Base-by-base conservation (phyloP, 2,329 filamentous ascomycete genomes). In the Penicillium sp. region DNA sequence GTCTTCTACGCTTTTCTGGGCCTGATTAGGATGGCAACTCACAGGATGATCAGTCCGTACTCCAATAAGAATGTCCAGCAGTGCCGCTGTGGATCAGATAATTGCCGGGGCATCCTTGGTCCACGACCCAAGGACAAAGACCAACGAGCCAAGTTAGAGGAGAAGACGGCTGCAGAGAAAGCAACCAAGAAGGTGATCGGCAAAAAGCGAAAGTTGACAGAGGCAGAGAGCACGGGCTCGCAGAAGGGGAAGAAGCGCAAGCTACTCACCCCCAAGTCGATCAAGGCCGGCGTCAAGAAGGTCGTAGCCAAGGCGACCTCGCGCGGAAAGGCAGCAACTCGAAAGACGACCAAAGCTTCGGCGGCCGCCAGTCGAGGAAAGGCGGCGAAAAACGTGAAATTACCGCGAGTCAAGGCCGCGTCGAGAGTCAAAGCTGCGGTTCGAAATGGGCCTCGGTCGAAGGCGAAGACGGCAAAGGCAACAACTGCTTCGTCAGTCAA, bases 1-100 rank as follows among this genome's bases (percentile, higher is more conserved):
- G 52, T 37, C 5, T 17, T 38, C 15, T 28, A 31, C 34, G 14
- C 12, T 15, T 11, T 1, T 7, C 22, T 8, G 7, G 5, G 8
- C 6, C 38, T 20, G n/a, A 10, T 20, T 43, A 7, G 10, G 43
- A n/a, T 12, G 12, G 4, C 28, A 58, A 55, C 58, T 72, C 47
- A 70, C 53, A 20, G 41, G 14, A 47, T 38, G 8, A 31, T 22
- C 43, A 83, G 81, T 62, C 83, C 82, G 10, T 86, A 83, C 70
- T 87, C 84, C 11, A 80, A 81, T 63, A 86, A 86, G 69, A 88
- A 87, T 64, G 84, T 87, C 38, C 86, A 89, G 70, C 73, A 82
- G 63, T 90, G 87, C 69, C 83, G 83, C 57, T 90, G 87, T 69
- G 86, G 87, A 34, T 81, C 85, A 8, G 71, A 78, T 8, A 83